A percentile compares a stretch with the other conserved stretches of the same genome.
Conservation (phyloP, 1,284 basidiomycete genomes). For the Puccinia horiana region DNA sequence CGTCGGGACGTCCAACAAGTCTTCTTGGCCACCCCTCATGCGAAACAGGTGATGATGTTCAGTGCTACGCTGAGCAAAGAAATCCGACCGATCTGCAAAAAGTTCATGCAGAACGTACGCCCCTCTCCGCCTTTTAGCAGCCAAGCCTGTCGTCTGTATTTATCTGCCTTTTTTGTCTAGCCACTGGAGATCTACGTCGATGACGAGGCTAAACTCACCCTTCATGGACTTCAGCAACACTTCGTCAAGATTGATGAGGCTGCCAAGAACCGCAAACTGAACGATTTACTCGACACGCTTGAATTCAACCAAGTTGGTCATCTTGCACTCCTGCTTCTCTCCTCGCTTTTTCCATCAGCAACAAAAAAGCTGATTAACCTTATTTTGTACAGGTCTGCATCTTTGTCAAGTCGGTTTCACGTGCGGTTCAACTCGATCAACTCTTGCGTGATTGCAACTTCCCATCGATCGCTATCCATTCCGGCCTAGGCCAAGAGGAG, state of each 20-base stretch:
- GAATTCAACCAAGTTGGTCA: slow-evolving; percentile 91
- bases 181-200: slow-evolving; percentile 99
- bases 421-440: slow-evolving; percentile 95
- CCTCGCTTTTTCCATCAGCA: background rate
- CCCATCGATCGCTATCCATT: slow-evolving; percentile 96
- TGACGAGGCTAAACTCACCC: slow-evolving; percentile 97
- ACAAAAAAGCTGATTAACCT: background rate
- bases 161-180: slow-evolving; percentile 61
- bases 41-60: slow-evolving; percentile 99
- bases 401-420: slow-evolving; percentile 96
- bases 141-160: background rate
- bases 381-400: slow-evolving; percentile 79
- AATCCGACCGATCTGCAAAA: slow-evolving; percentile 95
- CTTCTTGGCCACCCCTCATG: slow-evolving; percentile 98
- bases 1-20: slow-evolving; percentile 99
- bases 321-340: background rate
- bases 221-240: slow-evolving; percentile 98
- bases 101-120: slow-evolving; percentile 98
- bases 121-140: background rate
- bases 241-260: slow-evolving; percentile 94
- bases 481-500: slow-evolving; percentile 89
- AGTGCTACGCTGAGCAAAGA: slow-evolving; percentile 97
- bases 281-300: slow-evolving; percentile 90
- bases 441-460: slow-evolving; percentile 96
- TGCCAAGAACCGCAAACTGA: slow-evolving; percentile 95